A percentile compares a stretch with the other conserved stretches of the same genome.
These are phyloP conservation scores for Silene uniflora DNA, from an alignment of 148 eudicot genomes.

Conservation along the genomic window DNA sequence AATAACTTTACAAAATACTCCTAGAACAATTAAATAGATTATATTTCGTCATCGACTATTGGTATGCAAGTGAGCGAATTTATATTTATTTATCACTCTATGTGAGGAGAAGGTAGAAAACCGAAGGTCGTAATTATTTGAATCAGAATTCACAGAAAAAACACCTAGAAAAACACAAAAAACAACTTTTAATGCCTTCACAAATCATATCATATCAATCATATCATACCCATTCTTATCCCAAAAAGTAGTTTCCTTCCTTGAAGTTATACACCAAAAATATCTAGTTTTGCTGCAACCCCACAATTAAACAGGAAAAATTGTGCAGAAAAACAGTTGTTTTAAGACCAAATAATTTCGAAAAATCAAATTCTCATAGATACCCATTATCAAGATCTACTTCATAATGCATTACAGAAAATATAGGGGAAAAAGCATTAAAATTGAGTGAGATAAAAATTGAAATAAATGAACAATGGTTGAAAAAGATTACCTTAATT, in stretches of 20 bases:
- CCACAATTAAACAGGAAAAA: slow-evolving; percentile 9
- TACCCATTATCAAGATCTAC: slow-evolving; percentile 8
- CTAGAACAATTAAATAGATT: too few relatives aligned
- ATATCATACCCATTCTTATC: background rate
- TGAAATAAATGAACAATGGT: background rate
- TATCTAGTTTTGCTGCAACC: slow-evolving; percentile 8
- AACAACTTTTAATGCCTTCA: background rate
- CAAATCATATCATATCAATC: background rate
- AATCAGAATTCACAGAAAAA: background rate
- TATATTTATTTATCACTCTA: too few relatives aligned
- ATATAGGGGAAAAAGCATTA: background rate
- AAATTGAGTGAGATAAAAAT: background rate
- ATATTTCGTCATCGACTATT: too few relatives aligned
- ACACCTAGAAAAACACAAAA: background rate
- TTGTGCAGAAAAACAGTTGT: background rate
- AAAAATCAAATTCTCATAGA: slow-evolving; percentile 1
- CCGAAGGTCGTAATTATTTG: too few relatives aligned
- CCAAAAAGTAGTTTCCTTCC: background rate
- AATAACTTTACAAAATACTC: too few relatives aligned
- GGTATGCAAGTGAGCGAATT: too few relatives aligned
- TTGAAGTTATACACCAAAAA: slow-evolving; percentile 10
- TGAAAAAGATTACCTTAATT: slow-evolving; percentile 6
- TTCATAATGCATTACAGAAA: slow-evolving; percentile 8
- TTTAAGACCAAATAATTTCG: background rate
- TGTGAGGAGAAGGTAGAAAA: too few relatives aligned